phyloP scores from a whole-genome alignment of 208 protist genomes.

The Trypanosomatidae sp. region DNA sequence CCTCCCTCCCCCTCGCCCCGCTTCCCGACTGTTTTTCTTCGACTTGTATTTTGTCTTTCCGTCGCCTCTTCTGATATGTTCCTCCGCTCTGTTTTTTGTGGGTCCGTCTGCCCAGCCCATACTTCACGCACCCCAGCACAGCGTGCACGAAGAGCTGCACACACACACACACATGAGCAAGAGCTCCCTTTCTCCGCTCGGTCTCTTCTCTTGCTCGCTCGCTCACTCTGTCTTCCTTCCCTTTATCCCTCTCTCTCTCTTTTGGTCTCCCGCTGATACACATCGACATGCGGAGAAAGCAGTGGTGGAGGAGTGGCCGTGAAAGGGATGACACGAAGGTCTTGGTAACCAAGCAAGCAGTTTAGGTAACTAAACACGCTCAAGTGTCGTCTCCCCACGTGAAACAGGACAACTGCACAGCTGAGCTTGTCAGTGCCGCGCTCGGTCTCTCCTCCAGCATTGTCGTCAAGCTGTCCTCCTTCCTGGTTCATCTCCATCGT shows the following conservation, averaged over 20 bases:
- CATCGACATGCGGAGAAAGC: neutral
- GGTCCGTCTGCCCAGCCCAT: neutral
- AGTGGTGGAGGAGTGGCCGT: neutral
- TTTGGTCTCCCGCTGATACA: neutral
- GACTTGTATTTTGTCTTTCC: neutral
- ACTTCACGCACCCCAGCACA: neutral
- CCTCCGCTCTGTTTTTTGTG: neutral
- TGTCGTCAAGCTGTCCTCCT: neutral
- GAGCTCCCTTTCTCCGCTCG: neutral
- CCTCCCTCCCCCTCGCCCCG: neutral
- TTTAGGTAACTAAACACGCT: conserved; percentile 6
- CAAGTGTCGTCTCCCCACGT: neutral
- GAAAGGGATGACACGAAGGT: neutral
- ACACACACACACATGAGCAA: neutral
- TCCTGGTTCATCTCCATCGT: neutral
- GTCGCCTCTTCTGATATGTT: neutral
- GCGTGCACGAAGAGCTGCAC: neutral
- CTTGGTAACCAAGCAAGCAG: neutral
- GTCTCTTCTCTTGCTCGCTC: neutral
- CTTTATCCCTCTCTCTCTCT: neutral
- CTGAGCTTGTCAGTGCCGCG: neutral
- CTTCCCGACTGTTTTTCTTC: neutral
- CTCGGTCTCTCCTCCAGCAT: neutral
- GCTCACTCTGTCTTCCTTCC: neutral
- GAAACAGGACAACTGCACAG: neutral